Evolutionary conservation across 768 basidiomycete species (phyloP).

Genomic region (Lactarius indigo): DNA sequence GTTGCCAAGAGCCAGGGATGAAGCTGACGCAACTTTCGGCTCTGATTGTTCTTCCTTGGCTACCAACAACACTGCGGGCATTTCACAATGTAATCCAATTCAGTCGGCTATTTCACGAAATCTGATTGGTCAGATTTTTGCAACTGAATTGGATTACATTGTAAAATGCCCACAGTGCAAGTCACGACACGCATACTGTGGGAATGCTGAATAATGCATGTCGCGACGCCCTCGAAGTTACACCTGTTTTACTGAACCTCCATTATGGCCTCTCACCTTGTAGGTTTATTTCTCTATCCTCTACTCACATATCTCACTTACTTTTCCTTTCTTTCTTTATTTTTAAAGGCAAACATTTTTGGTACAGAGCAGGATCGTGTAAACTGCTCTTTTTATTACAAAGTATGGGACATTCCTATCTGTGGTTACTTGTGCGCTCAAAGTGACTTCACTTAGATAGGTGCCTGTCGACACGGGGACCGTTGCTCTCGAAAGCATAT

Average conservation of each 20-base stretch:
- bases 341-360: constrained; percentile 83
- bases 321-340: not conserved
- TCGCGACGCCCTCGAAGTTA: too few species aligned
- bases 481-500: constrained; percentile 98
- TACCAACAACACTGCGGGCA: too few species aligned
- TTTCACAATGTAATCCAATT: too few species aligned
- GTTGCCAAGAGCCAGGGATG: too few species aligned
- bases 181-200: constrained; percentile 1
- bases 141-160: too few species aligned
- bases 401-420: constrained; percentile 45
- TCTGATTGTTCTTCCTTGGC: too few species aligned
- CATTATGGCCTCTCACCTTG: constrained; percentile 74
- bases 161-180: too few species aligned
- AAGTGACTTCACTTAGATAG: constrained; percentile 60
- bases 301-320: not conserved
- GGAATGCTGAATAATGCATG: constrained; percentile 20
- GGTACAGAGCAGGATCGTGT: constrained; percentile 94
- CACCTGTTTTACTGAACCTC: too few species aligned
- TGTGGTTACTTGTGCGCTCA: constrained; percentile 4
- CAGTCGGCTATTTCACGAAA: too few species aligned
- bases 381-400: constrained; percentile 99
- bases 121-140: too few species aligned
- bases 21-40: too few species aligned
- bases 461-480: constrained; percentile 97
- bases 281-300: constrained; percentile 34